A percentile compares a stretch with the other conserved stretches of the same genome.
These are phyloP conservation scores for Mucor circinelloides DNA, from an alignment of 371 early-diverging fungal genomes.

Conservation along the genomic window DNA sequence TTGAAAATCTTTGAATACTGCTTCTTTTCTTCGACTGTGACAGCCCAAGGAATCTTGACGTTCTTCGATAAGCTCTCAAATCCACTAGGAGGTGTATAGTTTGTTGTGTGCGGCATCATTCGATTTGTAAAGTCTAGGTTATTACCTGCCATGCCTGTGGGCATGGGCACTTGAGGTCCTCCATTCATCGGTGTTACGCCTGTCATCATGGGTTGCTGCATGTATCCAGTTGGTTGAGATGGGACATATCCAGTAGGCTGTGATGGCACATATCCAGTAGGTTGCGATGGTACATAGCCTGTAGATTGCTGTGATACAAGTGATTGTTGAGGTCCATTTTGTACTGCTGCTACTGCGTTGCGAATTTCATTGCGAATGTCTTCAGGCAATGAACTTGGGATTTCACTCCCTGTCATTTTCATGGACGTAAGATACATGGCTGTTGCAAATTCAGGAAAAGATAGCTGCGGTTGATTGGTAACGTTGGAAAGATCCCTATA, in stretches of 20 bases:
- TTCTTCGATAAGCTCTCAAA: constrained; percentile 35
- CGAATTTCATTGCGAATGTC: constrained; percentile 23
- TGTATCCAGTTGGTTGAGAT: constrained; percentile 26
- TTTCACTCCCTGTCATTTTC: constrained; percentile 49
- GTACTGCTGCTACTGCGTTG: constrained; percentile 23
- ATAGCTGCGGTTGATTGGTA: constrained; percentile 49
- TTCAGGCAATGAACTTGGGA: constrained; percentile 46
- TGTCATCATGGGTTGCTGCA: constrained; percentile 45
- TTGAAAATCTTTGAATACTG: constrained; percentile 84
- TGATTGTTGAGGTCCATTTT: constrained; percentile 13
- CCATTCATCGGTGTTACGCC: constrained; percentile 22
- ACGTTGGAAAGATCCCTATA: constrained; percentile 53
- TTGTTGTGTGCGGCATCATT: constrained; percentile 50
- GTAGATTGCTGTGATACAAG: constrained; percentile 10
- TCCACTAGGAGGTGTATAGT: constrained; percentile 17
- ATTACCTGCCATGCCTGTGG: constrained; percentile 45
- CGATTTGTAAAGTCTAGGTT: constrained; percentile 44
- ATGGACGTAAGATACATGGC: constrained; percentile 62
- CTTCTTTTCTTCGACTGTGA: constrained; percentile 76
- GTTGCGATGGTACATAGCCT: constrained; percentile 6
- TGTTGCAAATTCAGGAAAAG: constrained; percentile 62
- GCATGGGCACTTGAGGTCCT: constrained; percentile 34
- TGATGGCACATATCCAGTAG: not conserved
- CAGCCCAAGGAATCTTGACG: constrained; percentile 75
- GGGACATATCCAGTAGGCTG: constrained; percentile 16